phyloP scores from a whole-genome alignment of 2,329 filamentous ascomycete species.

The Aspergillus ochraceus region DNA sequence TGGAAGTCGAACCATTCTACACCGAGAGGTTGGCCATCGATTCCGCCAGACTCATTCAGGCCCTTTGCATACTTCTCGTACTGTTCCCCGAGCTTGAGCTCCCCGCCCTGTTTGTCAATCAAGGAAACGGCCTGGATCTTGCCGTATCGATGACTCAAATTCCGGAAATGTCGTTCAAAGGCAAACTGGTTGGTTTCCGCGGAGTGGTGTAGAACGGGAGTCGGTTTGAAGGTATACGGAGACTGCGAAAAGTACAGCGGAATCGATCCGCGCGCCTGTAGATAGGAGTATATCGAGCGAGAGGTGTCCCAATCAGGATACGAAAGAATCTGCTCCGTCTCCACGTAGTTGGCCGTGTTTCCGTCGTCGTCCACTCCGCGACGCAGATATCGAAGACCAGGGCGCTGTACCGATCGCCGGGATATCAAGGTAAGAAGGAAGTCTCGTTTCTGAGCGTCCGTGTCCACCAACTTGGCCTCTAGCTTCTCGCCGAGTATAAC shows the following conservation, averaged over 20 bases:
- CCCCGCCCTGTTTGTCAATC: conserved; percentile 83
- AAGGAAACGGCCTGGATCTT: conserved; percentile 76
- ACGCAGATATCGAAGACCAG: conserved; percentile 84
- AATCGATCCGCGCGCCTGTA: conserved; percentile 87
- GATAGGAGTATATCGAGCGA: conserved; percentile 72
- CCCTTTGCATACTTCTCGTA: conserved; percentile 69
- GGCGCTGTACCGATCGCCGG: conserved; percentile 80
- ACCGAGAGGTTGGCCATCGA: conserved; percentile 54
- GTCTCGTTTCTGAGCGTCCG: conserved; percentile 37
- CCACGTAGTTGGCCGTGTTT: conserved; percentile 83
- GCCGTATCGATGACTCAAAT: conserved; percentile 70
- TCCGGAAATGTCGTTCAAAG: conserved; percentile 75
- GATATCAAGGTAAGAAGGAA: conserved; percentile 89
- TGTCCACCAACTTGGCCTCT: conserved; percentile 27
- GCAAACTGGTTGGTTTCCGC: conserved; percentile 74
- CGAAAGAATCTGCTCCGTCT: conserved; percentile 92
- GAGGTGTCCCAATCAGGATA: conserved; percentile 63
- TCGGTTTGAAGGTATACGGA: conserved; percentile 88
- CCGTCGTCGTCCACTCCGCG: conserved; percentile 89
- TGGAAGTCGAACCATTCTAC: conserved; percentile 99
- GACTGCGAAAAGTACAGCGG: conserved; percentile 94
- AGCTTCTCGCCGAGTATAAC: conserved; percentile 46
- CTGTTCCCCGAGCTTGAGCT: conserved; percentile 73
- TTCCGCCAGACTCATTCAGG: conserved; percentile 63
- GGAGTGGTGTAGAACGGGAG: conserved; percentile 79